Conservation (phyloP, 805 yeast species). For the Middelhovenomyces tepae region DNA sequence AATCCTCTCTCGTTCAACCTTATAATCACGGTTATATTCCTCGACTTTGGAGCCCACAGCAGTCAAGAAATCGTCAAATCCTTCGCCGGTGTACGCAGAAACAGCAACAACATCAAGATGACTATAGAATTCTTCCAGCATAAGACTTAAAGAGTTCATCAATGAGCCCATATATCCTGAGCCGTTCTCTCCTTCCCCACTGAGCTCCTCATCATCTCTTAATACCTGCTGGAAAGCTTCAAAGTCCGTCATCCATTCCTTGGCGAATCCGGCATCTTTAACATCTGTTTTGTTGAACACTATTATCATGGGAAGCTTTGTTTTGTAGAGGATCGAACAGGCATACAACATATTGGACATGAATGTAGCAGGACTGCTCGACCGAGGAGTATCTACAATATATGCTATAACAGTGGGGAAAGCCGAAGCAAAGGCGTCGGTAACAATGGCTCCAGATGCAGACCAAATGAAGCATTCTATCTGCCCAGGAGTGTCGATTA, state of each 20-base stretch:
- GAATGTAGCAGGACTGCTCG: conserved; percentile 89
- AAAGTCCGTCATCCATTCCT: conserved; percentile 96
- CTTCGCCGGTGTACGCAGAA: conserved; percentile 87
- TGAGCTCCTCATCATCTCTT: conserved; percentile 54
- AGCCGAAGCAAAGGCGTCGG: conserved; percentile 92
- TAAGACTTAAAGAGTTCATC: conserved; percentile 88
- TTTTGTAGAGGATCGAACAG: conserved; percentile 91
- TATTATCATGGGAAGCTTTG: conserved; percentile 91
- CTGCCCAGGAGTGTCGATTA: conserved; percentile 97
- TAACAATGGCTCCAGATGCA: conserved; percentile 92
- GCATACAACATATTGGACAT: conserved; percentile 98
- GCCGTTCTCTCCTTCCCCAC: conserved; percentile 46
- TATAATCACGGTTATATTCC: conserved; percentile 77
- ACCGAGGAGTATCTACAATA: conserved; percentile 93
- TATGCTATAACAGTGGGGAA: conserved; percentile 95
- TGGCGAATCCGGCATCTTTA: conserved; percentile 74
- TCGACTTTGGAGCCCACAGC: conserved; percentile 80
- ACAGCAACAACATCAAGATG: conserved; percentile 89
- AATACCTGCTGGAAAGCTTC: conserved; percentile 82
- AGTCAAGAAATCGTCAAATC: conserved; percentile 82
- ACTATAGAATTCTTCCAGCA: conserved; percentile 92
- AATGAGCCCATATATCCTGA: conserved; percentile 92
- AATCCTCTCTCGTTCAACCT: conserved; percentile 77
- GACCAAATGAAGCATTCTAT: conserved; percentile 98
- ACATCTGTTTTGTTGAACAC: conserved; percentile 96